Evolutionary conservation across 768 basidiomycete species (phyloP).

Genomic region (Chlorophyllum brunneum): DNA sequence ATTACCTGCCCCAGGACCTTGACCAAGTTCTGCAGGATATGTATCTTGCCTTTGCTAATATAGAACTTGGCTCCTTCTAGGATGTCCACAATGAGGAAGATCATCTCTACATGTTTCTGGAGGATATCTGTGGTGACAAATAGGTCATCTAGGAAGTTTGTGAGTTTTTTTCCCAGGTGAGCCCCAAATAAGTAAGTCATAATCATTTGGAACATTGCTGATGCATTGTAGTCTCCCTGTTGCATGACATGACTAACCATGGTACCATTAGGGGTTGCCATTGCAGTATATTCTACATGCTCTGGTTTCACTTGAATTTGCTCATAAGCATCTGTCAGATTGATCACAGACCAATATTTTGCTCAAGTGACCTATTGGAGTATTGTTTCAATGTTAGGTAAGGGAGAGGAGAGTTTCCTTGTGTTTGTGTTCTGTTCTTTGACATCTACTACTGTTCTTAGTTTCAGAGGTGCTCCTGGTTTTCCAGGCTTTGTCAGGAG

Average conservation of each 20-base stretch:
- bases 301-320: slow-evolving; percentile 30
- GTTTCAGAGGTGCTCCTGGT: slow-evolving; percentile 11
- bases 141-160: slow-evolving; percentile 16
- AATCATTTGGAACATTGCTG: slow-evolving; percentile 31
- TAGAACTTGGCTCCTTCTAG: slow-evolving; percentile 24
- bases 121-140: slow-evolving; percentile 18
- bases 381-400: slow-evolving; percentile 40
- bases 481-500: slow-evolving; percentile 27
- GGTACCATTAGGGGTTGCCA: slow-evolving; percentile 29
- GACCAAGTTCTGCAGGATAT: slow-evolving; percentile 17
- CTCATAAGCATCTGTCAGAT: slow-evolving; percentile 38
- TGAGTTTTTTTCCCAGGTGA: slow-evolving; percentile 7
- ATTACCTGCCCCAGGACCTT: slow-evolving; percentile 32
- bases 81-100: too few relatives aligned
- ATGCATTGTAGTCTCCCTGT: slow-evolving; percentile 20
- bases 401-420: slow-evolving; percentile 28
- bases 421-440: slow-evolving; percentile 37
- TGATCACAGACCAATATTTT: slow-evolving; percentile 28
- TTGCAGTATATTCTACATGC: slow-evolving; percentile 22
- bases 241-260: slow-evolving; percentile 35
- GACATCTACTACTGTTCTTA: slow-evolving; percentile 32
- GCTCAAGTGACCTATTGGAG: slow-evolving; percentile 25
- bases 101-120: background rate
- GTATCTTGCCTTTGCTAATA: slow-evolving; percentile 13
- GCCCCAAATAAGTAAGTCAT: slow-evolving; percentile 21